Conservation (phyloP, 352 stramenopile genomes). For the Pythium aphanidermatum region DNA sequence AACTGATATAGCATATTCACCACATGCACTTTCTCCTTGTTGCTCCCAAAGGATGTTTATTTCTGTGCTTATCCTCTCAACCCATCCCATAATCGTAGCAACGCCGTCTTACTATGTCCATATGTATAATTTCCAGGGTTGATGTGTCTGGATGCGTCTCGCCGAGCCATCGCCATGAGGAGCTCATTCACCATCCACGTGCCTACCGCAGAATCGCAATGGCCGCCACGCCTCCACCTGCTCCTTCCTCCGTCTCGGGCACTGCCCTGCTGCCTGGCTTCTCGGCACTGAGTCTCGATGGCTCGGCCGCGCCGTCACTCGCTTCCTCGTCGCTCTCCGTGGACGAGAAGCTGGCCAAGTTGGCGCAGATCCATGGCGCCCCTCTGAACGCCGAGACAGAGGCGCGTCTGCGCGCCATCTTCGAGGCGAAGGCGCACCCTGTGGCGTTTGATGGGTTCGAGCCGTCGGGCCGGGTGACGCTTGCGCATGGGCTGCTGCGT, state of each 20-base stretch:
- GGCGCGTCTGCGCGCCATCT: constrained; percentile 69
- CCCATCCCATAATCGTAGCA: too few relatives aligned
- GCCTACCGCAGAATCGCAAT: too few relatives aligned
- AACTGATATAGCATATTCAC: too few relatives aligned
- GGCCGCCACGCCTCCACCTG: constrained; percentile 35
- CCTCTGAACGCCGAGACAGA: constrained; percentile 37
- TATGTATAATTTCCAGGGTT: too few relatives aligned
- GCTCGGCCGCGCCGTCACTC: constrained; percentile 20
- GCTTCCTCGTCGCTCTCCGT: constrained; percentile 31
- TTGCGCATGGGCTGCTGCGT: constrained; percentile 93
- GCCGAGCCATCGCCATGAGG: too few relatives aligned
- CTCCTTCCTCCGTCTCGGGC: constrained; percentile 24
- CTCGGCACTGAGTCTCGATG: constrained; percentile 35
- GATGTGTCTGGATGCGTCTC: too few relatives aligned
- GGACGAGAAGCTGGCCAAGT: constrained; percentile 56
- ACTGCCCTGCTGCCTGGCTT: constrained; percentile 41
- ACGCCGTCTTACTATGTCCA: too few relatives aligned
- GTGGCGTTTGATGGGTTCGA: constrained; percentile 98
- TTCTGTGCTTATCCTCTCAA: too few relatives aligned
- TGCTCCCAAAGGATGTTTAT: too few relatives aligned
- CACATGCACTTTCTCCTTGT: too few relatives aligned
- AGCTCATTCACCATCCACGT: too few relatives aligned
- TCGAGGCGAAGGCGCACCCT: constrained; percentile 76
- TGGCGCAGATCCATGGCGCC: constrained; percentile 50
- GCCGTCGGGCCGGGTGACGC: constrained; percentile 97